Conservation (phyloP, 169 alveolate genomes). For the Plasmodium knowlesi region DNA sequence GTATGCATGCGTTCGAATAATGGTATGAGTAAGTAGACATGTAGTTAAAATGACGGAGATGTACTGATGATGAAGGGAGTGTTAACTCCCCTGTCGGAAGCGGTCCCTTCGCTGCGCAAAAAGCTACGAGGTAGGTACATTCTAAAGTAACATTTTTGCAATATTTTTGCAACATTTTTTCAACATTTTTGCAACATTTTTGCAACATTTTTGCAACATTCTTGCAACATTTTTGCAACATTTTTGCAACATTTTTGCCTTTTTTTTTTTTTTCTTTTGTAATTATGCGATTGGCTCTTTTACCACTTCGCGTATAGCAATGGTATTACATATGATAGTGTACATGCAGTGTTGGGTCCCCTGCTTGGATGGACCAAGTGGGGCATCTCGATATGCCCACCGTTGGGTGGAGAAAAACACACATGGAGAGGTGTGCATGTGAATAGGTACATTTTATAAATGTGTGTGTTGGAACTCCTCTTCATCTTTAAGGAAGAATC, state of each 20-base stretch:
- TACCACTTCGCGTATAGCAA: background rate
- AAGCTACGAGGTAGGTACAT: background rate
- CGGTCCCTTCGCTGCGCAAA: background rate
- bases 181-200: background rate
- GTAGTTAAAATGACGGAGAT: background rate
- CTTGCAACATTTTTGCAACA: too few relatives aligned
- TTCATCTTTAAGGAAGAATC: background rate
- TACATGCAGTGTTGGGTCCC: background rate
- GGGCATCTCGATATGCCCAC: background rate
- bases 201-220: background rate
- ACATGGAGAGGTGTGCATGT: background rate
- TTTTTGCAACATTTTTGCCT: too few relatives aligned
- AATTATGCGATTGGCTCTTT: background rate
- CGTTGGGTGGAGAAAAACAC: background rate
- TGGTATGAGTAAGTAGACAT: background rate
- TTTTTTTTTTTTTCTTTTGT: background rate
- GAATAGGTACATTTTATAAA: background rate
- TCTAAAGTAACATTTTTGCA: background rate
- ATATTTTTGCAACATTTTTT: background rate
- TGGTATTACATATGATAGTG: background rate
- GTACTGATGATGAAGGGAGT: background rate
- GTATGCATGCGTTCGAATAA: background rate
- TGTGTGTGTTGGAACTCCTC: background rate
- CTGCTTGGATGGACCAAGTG: background rate
- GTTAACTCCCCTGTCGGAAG: background rate